A percentile compares a stretch with the other conserved stretches of the same genome.
Evolutionary conservation across 2,329 filamentous ascomycete species (phyloP).

Genomic region (Macrophomina phaseolina): DNA sequence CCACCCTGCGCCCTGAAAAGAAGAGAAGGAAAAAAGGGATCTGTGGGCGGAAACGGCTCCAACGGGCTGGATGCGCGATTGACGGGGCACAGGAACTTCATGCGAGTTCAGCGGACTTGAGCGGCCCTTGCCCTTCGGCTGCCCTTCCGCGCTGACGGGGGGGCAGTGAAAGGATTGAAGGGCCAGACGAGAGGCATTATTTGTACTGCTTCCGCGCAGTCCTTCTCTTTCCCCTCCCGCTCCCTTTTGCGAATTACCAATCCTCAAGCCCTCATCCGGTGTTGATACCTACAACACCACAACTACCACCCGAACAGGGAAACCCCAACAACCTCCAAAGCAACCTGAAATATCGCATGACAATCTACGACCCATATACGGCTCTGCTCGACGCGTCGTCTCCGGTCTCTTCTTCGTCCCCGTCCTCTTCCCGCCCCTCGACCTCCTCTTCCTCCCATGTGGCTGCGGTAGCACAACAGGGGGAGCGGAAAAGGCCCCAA

Average conservation of each 20-base stretch:
- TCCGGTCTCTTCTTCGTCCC: conserved; percentile 1
- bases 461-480: not conserved
- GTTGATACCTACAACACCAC: not conserved
- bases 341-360: conserved; percentile 11
- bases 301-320: conserved; percentile 1
- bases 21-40: not conserved
- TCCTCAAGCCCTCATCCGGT: not conserved
- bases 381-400: conserved; percentile 14
- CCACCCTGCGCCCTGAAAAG: not conserved
- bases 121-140: not conserved
- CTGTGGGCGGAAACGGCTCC: not conserved
- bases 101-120: not conserved
- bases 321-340: not conserved
- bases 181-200: not conserved
- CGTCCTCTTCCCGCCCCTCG: conserved; percentile 1
- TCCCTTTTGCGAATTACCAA: not conserved
- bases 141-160: not conserved
- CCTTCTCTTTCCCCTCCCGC: not conserved
- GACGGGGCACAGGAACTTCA: not conserved
- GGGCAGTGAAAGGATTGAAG: no score
- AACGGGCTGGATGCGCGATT: not conserved
- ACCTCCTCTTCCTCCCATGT: conserved; percentile 4
- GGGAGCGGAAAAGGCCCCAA: not conserved
- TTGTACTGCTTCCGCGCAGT: not conserved
- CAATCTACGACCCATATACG: conserved; percentile 26